A percentile compares a stretch with the other conserved stretches of the same genome.
phyloP scores from a whole-genome alignment of 2,329 filamentous ascomycete species.

The Cladosporium sp. region DNA sequence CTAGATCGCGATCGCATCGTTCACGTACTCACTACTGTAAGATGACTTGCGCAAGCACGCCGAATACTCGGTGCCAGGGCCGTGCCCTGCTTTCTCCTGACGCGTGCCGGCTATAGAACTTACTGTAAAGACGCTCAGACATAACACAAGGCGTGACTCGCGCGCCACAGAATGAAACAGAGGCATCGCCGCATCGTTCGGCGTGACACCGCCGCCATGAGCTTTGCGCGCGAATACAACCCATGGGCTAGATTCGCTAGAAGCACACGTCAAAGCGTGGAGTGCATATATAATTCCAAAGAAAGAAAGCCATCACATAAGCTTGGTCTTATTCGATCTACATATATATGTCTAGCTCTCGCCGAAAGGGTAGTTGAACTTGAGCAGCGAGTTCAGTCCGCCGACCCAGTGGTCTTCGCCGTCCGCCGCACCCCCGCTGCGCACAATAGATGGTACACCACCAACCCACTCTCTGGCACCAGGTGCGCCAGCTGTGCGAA shows the following conservation, averaged over 20 bases:
- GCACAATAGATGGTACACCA: conserved; percentile 89
- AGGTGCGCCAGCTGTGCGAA: conserved; percentile 51
- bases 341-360: conserved; percentile 46
- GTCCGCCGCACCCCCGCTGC: conserved; percentile 52
- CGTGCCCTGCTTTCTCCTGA: conserved; percentile 9
- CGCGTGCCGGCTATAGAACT: not conserved
- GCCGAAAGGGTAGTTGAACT: conserved; percentile 98
- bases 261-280: not conserved
- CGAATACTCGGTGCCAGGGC: not conserved
- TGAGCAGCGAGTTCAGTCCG: conserved; percentile 86
- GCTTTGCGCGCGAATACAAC: not conserved
- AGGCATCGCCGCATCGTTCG: not conserved
- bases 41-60: not conserved
- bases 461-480: conserved; percentile 60
- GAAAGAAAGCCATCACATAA: conserved; percentile 2
- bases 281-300: conserved; percentile 15
- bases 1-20: not conserved
- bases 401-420: conserved; percentile 94
- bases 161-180: conserved; percentile 14
- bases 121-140: conserved; percentile 12
- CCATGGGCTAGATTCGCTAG: not conserved
- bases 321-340: conserved; percentile 16
- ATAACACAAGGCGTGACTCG: conserved; percentile 10
- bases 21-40: not conserved
- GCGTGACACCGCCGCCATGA: not conserved